A percentile compares a stretch with the other conserved stretches of the same genome.
Conservation (phyloP, 2,329 filamentous ascomycete genomes). For the Claviceps pazoutovae region DNA sequence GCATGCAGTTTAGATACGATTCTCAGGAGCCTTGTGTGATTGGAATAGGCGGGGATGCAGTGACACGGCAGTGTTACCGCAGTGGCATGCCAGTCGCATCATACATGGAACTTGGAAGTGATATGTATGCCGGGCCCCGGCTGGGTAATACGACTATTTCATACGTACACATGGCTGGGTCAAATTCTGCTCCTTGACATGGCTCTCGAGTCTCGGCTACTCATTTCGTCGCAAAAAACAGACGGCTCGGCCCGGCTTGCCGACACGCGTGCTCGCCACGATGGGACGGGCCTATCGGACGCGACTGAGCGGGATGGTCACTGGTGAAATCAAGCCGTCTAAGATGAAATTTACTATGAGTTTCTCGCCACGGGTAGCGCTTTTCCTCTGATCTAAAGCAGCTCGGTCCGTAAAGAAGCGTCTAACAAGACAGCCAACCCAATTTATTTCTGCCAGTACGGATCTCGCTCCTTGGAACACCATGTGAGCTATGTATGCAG, state of each 20-base stretch:
- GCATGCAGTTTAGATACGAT: conserved; percentile 29
- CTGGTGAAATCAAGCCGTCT: conserved; percentile 14
- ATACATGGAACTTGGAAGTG: too few species aligned
- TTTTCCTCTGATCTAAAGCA: not conserved
- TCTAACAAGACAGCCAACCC: too few species aligned
- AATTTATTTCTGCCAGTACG: too few species aligned
- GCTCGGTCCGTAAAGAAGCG: too few species aligned
- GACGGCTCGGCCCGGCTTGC: conserved; percentile 38
- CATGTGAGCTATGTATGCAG: conserved; percentile 25
- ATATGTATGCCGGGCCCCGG: too few species aligned
- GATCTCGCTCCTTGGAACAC: conserved; percentile 26
- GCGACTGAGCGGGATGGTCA: conserved; percentile 41
- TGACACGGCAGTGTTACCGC: not conserved
- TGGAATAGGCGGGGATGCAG: not conserved
- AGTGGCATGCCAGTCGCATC: not conserved
- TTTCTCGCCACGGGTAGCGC: conserved; percentile 25
- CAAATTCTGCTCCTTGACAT: conserved; percentile 10
- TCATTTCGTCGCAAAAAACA: conserved; percentile 11
- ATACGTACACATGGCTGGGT: conserved; percentile 50
- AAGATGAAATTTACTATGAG: conserved; percentile 28
- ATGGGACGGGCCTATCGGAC: conserved; percentile 49
- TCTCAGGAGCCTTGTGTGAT: conserved; percentile 26
- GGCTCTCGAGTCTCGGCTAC: too few species aligned
- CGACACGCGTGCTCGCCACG: conserved; percentile 53
- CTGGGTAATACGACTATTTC: not conserved